Base-by-base conservation (phyloP, 306 rosid genomes). In the Corylus americana region DNA sequence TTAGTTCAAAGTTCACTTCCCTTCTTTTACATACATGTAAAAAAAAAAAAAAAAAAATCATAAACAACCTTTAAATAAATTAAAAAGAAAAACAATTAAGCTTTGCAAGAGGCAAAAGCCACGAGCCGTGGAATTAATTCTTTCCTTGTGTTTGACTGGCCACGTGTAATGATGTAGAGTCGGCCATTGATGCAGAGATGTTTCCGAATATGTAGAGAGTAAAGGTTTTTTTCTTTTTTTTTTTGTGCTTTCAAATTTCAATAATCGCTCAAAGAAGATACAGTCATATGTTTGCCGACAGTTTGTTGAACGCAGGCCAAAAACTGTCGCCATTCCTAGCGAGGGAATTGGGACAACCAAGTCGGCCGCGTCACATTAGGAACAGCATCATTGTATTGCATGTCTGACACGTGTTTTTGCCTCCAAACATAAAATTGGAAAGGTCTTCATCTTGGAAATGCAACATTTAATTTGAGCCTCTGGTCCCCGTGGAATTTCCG, bases 251-350 rank as follows among this genome's bases (percentile, higher is more conserved):
- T 22, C 25, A 22, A 22, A 22, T 22, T 22, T 22, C 25, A 22
- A 31, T 42, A 42, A 42, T 42, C 45, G 45, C 45, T 42, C 7
- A 42, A 42, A 42, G 45, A 42, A 49, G 53, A 2, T 12, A 14
- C 57, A 53, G 18, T 13, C n/a, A 13, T 42, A 42, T 53, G 39
- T 11, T 76, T 63, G 51, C 79, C 62, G 71, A 76, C 73, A 58
- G 11, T 5, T 9, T 20, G 4, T 20, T 58, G 4, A 48, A 61
- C 7, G 11, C 7, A 29, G 5, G 2, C 0, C 8, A 27, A 27
- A 11, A 53, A 2, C 27, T 0, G 42, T 35, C 49, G 14, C 25
- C 11, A 0, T 25, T 44, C 74, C 25, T 9, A 54, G 25, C 22
- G 25, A 63, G 11, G 29, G 70, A 7, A 7, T 25, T n/a, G 16